Base-by-base conservation (phyloP, 1,139 yeast species). In the Pichia sp. region DNA sequence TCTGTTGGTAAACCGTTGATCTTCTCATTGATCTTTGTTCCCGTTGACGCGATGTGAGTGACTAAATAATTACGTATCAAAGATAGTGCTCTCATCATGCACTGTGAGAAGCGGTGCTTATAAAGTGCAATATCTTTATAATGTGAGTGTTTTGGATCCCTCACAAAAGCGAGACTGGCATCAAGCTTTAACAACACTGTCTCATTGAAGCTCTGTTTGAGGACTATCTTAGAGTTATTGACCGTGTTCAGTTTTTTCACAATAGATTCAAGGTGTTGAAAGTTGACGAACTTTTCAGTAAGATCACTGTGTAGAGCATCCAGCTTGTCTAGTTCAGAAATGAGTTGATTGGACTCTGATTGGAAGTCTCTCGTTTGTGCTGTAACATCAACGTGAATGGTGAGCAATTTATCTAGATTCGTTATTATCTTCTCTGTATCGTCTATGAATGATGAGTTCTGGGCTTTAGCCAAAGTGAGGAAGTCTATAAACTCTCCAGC, bases 81-180 rank as follows among this genome's bases (percentile, higher is more conserved):
- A 0, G 94, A 77, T 38, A 87, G 66, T 0, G 94, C 79, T 41
- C 96, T 70, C 1, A 93, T 79, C 72, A 87, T 69, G 52, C 96
- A 85, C 50, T 85, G 94, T 42, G 86, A 72, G 59, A 84, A 85
- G 42, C 91, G 69, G 46, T 79, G 74, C 30, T 71, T 71, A 56
- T 85, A 87, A 4, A 74, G 53, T 24, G 80, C 94, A 14, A 77
- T 66, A 41, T 87, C 95, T 51, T 72, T 77, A 50, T 81, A 81
- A 27, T 70, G 66, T 2, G 69, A 63, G 46, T 72, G 69, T 1
- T 52, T 52, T 2, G 52, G 49, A 31, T 55, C 53, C 13, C 64
- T 61, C 7, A 75, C 62, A 49, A 74, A 78, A 4, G 46, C 55
- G 25, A 79, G 52, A 20, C 81, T 79, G 9, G 59, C 62, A 51